Evolutionary conservation across 1,284 basidiomycete genomes (phyloP).

Genomic region (Heimioporus retisporus): DNA sequence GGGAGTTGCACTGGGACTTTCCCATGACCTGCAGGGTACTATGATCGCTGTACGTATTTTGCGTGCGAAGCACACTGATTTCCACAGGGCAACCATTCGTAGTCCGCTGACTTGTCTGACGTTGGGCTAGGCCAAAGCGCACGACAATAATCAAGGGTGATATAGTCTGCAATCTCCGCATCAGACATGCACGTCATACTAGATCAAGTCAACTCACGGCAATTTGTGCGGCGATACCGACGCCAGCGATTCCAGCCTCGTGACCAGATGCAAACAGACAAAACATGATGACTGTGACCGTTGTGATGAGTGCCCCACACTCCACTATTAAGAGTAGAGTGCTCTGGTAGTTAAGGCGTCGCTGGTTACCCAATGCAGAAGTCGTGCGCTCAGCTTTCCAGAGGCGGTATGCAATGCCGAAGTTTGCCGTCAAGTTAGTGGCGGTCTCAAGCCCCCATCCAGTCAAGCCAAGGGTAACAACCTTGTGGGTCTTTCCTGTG

Average conservation of each 20-base stretch:
- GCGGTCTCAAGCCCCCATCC: slow-evolving; percentile 31
- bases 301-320: slow-evolving; percentile 32
- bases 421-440: slow-evolving; percentile 30
- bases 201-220: slow-evolving; percentile 16
- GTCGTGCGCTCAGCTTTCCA: slow-evolving; percentile 19
- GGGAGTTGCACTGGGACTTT: no score
- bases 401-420: slow-evolving; percentile 31
- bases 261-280: slow-evolving; percentile 23
- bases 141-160: slow-evolving; percentile 30
- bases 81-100: slow-evolving; percentile 13
- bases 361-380: slow-evolving; percentile 12
- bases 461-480: slow-evolving; percentile 21
- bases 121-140: slow-evolving; percentile 25
- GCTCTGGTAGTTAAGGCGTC: slow-evolving; percentile 19
- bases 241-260: slow-evolving; percentile 22
- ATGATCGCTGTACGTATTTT: slow-evolving; percentile 5
- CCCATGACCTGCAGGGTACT: no score
- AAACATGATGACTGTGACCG: slow-evolving; percentile 29
- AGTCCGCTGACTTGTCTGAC: neutral
- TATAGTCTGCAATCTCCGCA: slow-evolving; percentile 17
- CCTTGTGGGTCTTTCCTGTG: slow-evolving; percentile 1
- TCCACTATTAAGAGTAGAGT: slow-evolving; percentile 29
- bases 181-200: neutral
- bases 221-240: slow-evolving; percentile 30
- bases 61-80: slow-evolving; percentile 14